These are phyloP conservation scores for Alternaria longipes DNA, from an alignment of 2,329 filamentous ascomycete species.

Conservation along the genomic window DNA sequence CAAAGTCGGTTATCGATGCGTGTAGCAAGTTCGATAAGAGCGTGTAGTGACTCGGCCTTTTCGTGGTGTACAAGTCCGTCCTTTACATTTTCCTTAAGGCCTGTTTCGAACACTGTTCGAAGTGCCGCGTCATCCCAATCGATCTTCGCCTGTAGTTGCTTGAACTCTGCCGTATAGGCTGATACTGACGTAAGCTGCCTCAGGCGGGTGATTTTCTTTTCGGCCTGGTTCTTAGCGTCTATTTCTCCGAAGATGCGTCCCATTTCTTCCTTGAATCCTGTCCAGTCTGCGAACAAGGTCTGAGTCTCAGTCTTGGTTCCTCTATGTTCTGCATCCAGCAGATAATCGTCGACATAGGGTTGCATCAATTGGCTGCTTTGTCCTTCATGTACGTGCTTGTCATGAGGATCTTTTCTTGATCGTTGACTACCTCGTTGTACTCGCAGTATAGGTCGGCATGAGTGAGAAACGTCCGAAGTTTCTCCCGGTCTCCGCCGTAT, in stretches of 20 bases:
- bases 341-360: background rate
- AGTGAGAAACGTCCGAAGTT: background rate
- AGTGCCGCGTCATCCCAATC: too few species aligned
- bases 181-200: too few species aligned
- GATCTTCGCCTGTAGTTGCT: too few species aligned
- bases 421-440: background rate
- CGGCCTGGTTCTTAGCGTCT: background rate
- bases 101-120: too few species aligned
- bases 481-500: too few species aligned
- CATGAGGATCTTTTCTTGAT: background rate
- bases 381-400: background rate
- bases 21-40: too few species aligned
- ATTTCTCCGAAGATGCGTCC: background rate
- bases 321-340: background rate
- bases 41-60: too few species aligned
- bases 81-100: too few species aligned
- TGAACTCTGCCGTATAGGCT: too few species aligned
- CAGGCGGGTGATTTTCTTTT: too few species aligned
- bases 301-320: background rate
- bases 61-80: too few species aligned
- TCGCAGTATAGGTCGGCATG: background rate
- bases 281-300: background rate
- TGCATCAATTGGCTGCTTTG: background rate
- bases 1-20: too few species aligned
- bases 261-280: background rate